phyloP scores from a whole-genome alignment of 805 yeast species.

The Candida vaughaniae region DNA sequence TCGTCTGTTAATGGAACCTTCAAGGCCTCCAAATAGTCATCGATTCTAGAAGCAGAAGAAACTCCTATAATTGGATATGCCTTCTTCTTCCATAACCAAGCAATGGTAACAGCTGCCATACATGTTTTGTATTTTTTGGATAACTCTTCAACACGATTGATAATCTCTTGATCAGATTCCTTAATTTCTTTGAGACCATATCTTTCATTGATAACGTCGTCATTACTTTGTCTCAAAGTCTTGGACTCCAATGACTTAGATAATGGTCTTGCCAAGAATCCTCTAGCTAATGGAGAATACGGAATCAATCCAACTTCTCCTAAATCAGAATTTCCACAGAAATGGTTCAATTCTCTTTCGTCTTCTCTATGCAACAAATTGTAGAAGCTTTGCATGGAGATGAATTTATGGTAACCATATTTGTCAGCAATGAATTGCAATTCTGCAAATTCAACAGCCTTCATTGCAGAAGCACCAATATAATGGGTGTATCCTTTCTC shows the following conservation, averaged over 20 bases:
- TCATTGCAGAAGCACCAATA: conserved; percentile 66
- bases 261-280: conserved; percentile 51
- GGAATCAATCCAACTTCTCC: conserved; percentile 56
- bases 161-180: conserved; percentile 8
- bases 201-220: not conserved
- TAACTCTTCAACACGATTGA: conserved; percentile 51
- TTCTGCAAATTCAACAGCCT: conserved; percentile 51
- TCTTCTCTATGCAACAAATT: conserved; percentile 62
- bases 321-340: conserved; percentile 28
- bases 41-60: conserved; percentile 16
- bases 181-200: not conserved
- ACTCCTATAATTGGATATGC: conserved; percentile 19
- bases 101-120: conserved; percentile 36
- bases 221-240: not conserved
- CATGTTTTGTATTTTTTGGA: conserved; percentile 45
- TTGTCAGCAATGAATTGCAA: conserved; percentile 57
- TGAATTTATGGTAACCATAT: conserved; percentile 56
- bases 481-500: conserved; percentile 46
- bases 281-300: conserved; percentile 61
- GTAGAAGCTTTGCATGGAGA: conserved; percentile 59
- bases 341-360: conserved; percentile 60
- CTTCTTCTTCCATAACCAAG: conserved; percentile 20
- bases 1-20: conserved; percentile 11
- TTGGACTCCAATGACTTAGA: not conserved
- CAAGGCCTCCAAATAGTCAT: conserved; percentile 13